Evolutionary conservation across 2,329 filamentous ascomycete genomes (phyloP), one percentile per base, ranked within the genome.

Genomic region (Ophiocordyceps unilateralis): DNA sequence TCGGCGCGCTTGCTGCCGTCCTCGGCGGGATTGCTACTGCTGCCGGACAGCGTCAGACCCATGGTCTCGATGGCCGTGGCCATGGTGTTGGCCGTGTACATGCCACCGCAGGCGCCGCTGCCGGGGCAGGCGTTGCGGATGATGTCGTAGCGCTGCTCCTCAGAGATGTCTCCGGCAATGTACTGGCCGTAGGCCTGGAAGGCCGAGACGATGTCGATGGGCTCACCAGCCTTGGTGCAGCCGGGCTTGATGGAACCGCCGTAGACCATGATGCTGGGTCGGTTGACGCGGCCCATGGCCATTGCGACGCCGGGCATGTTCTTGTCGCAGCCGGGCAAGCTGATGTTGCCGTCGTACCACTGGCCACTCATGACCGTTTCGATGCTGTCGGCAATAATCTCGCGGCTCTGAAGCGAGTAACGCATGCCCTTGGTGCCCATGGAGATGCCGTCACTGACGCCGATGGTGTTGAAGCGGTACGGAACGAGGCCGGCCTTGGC

Each of bases 351-450:
- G 62, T 98, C 91, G 60, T 98, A 96, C 87, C 88, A 96, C 66
- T 98, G 91, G 15, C 87, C 91, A 51, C 87, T 82, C 88, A 96
- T 98, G 54, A 98, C 91, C 5, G 91, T 96, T 73, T 98, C 91
- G 56, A 98, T 93, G 48, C 84, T 93, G 66, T 98, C 91, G 55
- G 91, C 91, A 54, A 98, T 98, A 55, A 98, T 76, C 63, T 98
- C 91, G 60, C 91, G 76, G 52, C 85, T 93, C 68, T 96, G 91
- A 42, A 95, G 71, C 44, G 83, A 91, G 67, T 87, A 96, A 48
- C 89, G 76, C 91, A 98, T 98, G 53, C 93, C 91, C 30, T 81
- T 84, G 40, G 91, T 98, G 42, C 91, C 91, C 91, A 98, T 98
- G 54, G 86, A 94, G 55, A 98, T 98, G 46, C 78, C 91, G 61